Conservation (phyloP, 768 basidiomycete species). For the Tylopilus cervinicoccineus region DNA sequence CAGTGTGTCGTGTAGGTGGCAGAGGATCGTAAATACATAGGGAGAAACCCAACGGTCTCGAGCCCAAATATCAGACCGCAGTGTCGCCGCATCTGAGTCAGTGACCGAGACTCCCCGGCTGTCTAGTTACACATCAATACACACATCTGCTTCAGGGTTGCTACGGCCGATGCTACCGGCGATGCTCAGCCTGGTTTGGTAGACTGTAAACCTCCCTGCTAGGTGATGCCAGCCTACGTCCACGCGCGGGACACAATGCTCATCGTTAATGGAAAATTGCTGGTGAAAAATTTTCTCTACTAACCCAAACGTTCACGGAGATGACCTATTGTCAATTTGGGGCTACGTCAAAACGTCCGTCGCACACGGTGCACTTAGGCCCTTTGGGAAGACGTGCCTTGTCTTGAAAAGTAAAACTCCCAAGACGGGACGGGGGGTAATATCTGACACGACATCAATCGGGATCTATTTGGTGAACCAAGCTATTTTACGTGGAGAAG, state of each 20-base stretch:
- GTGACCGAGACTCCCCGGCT: constrained; percentile 1
- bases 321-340: constrained; percentile 3
- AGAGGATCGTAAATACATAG: neutral
- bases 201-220: neutral
- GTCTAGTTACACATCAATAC: neutral
- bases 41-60: neutral
- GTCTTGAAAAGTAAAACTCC: constrained; percentile 8
- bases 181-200: constrained; percentile 5
- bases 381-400: constrained; percentile 14
- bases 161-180: constrained; percentile 19
- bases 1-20: neutral
- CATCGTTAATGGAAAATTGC: neutral
- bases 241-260: neutral
- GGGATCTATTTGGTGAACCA: constrained; percentile 5
- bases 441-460: constrained; percentile 8
- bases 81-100: neutral
- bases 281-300: constrained; percentile 1
- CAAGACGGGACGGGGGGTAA: constrained; percentile 9
- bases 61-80: neutral
- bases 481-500: constrained; percentile 23
- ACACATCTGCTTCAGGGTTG: constrained; percentile 11
- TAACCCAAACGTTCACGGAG: constrained; percentile 6
- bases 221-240: neutral
- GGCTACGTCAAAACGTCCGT: constrained; percentile 12
- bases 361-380: constrained; percentile 10